Percentiles rank a stretch among this genome's conserved stretches.
Evolutionary conservation across 2,329 filamentous ascomycete genomes (phyloP).

Genomic region (Corynespora cassiicola): DNA sequence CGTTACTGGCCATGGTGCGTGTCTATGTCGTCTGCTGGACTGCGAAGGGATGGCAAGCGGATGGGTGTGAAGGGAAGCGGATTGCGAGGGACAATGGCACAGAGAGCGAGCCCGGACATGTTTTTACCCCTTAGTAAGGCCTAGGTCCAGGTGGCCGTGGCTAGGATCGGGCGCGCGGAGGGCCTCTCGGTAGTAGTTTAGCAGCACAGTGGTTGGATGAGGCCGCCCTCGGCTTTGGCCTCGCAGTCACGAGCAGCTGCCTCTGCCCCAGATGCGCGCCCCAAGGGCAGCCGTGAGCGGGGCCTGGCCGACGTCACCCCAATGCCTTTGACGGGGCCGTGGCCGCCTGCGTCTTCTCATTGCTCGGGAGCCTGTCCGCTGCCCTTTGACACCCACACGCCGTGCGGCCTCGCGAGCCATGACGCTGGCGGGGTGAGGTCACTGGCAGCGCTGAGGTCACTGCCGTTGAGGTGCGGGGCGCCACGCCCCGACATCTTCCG

Average conservation of each 20-base stretch:
- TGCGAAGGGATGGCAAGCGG: conserved; percentile 7
- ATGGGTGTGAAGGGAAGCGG: conserved; percentile 10
- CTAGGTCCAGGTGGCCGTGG: conserved; percentile 43
- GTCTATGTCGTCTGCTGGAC: neutral
- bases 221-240: conserved; percentile 39
- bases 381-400: too few relatives aligned
- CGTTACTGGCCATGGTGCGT: conserved; percentile 48
- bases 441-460: too few relatives aligned
- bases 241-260: conserved; percentile 32
- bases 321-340: too few relatives aligned
- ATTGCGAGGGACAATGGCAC: conserved; percentile 2
- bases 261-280: too few relatives aligned
- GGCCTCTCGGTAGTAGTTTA: conserved; percentile 41
- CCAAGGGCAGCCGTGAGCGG: too few relatives aligned
- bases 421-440: too few relatives aligned
- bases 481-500: too few relatives aligned
- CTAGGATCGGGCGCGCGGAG: conserved; percentile 47
- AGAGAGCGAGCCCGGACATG: conserved; percentile 12
- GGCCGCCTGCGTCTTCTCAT: too few relatives aligned
- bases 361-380: too few relatives aligned
- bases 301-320: too few relatives aligned
- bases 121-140: conserved; percentile 34
- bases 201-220: conserved; percentile 31
- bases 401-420: too few relatives aligned
- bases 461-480: too few relatives aligned